Base-by-base conservation (phyloP, 2,329 filamentous ascomycete species). In the Gaeumannomyces sp. region DNA sequence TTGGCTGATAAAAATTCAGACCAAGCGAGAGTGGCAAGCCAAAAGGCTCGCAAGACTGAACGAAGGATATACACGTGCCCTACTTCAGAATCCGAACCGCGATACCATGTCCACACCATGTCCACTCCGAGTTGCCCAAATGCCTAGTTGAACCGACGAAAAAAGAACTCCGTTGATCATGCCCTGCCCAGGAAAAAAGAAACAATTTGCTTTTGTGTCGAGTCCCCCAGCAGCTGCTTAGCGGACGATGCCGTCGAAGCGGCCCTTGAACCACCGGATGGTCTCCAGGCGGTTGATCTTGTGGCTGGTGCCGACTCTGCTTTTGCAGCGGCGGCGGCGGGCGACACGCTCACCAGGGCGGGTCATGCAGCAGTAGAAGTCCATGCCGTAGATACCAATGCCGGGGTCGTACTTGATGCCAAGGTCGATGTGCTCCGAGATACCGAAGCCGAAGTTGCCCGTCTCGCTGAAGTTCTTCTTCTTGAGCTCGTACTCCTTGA, bases 291-390 rank as follows among this genome's bases (percentile, higher is more conserved):
- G 90, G 88, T 88, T 92, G 89, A 99, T 97, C 78, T 89, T 88
- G 91, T 99, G 95, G 81, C 82, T 85, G 77, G 91, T 79, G 78
- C 95, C 95, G 78, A 99, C 89, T 76, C 82, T 86, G 85, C 88
- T 85, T 88, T 96, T 91, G 84, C 85, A 88, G 77, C 94, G 92
- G 80, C 94, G 90, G 78, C 95, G 93, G 86, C 93, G 94, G 80
- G 92, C 90, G 79, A 99, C 92, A 80, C 95, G 93, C 88, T 97
- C 93, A 85, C 95, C 95, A 76, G 94, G 95, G 77, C 95, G 93
- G 86, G 93, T 97, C 95, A 99, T 99, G 92, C 94, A 98, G 91
- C 90, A 93, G 91, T 97, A 99, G 85, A 99, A 99, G 85, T 99
- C 95, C 95, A 99, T 99, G 81, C 95, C 93, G 87, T 97, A 97